phyloP scores from a whole-genome alignment of 2,329 filamentous ascomycete species.

The Pyricularia grisea region DNA sequence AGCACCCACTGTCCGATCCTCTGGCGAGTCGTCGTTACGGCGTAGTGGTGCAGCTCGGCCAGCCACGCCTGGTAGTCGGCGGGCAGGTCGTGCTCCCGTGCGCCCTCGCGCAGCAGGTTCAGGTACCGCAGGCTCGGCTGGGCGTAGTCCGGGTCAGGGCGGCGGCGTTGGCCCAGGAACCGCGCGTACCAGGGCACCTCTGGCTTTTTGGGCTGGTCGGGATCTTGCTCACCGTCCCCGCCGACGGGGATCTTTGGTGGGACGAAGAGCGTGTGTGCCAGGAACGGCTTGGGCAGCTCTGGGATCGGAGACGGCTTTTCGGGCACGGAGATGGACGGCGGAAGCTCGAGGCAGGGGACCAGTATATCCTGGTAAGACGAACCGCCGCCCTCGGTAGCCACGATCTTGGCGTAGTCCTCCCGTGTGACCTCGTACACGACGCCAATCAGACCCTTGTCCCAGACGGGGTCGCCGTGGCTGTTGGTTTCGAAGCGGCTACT shows the following conservation, averaged over 20 bases:
- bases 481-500: slow-evolving; percentile 14
- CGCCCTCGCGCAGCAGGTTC: slow-evolving; percentile 69
- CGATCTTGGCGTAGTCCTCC: slow-evolving; percentile 74
- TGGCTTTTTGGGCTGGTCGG: slow-evolving; percentile 15
- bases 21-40: slow-evolving; percentile 58
- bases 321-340: slow-evolving; percentile 50
- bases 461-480: slow-evolving; percentile 44
- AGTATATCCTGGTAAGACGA: slow-evolving; percentile 75
- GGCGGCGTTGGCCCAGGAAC: slow-evolving; percentile 33
- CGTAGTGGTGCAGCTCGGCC: slow-evolving; percentile 58
- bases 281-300: slow-evolving; percentile 52
- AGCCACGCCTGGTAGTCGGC: slow-evolving; percentile 70
- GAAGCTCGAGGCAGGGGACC: slow-evolving; percentile 66
- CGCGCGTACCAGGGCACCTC: slow-evolving; percentile 31
- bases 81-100: slow-evolving; percentile 70
- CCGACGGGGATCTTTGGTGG: slow-evolving; percentile 34
- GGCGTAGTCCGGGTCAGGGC: slow-evolving; percentile 62
- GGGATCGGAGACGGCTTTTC: slow-evolving; percentile 50
- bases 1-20: slow-evolving; percentile 48
- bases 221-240: slow-evolving; percentile 10
- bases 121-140: slow-evolving; percentile 81
- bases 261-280: slow-evolving; percentile 77
- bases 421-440: slow-evolving; percentile 92
- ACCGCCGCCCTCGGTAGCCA: slow-evolving; percentile 85
- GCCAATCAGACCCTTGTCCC: slow-evolving; percentile 78